Base-by-base conservation (phyloP, 164 flowering plant species). In the Kingdonia uniflora region DNA sequence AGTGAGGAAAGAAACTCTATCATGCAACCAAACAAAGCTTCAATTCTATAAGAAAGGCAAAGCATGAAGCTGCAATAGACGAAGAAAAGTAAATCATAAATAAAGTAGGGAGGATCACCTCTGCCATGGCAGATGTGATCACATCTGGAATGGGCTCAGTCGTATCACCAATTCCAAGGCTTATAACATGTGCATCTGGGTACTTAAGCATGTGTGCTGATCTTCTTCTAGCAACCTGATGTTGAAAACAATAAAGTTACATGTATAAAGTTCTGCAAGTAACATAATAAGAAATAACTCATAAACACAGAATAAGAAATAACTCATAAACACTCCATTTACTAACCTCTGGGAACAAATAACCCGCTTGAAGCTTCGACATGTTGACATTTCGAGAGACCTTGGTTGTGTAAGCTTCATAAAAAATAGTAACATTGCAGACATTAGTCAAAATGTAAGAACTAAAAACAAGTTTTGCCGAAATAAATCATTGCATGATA, bases 111-210 rank as follows among this genome's bases (percentile, higher is more conserved):
- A 49, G 46, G 22, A 33, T 25, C 65, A 86, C 97, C 87, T 76
- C 67, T 49, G 85, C 75, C 95, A 90, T 84, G 24, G 91, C 88
- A 75, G 95, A 75, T 54, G 95, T 77, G 58, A 90, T 86, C 37
- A 82, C 85, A 35, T 86, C 94, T 14, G 97, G 95, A 76, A 89
- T 89, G 39, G 97, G 97, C 71, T 89, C 95, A 25, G 97, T 86
- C 3, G 97, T 86, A 68, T 86, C 95, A 59, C 95, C 97, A 72
- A 89, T 89, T 61, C 97, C 95, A 57, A 86, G 87, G 78, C 95
- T 84, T 53, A 89, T 89, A 23, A 89, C 87, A 64, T 80, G 56
- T 20, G 88, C 94, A 72, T 89, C 85, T 26, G 95, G 97, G 61
- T 80, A 73, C 65, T 78, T 89, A 63, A 55, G 55, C 79, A 84